Evolutionary conservation across 352 stramenopile genomes (phyloP).

Genomic region (Detonula confervacea): DNA sequence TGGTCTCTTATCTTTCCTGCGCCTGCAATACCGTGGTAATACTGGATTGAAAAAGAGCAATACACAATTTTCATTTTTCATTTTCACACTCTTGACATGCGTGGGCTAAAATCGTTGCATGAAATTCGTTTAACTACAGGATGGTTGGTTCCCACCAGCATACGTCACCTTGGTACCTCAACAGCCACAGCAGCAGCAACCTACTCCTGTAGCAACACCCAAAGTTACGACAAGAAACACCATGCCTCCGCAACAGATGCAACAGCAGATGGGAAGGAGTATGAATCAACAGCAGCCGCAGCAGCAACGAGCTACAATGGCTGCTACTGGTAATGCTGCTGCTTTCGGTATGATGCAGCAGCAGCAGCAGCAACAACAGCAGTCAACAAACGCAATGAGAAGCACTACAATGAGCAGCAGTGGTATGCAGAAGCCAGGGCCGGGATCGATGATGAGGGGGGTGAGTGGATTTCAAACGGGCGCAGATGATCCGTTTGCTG

Average conservation of each 20-base stretch:
- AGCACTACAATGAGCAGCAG: not conserved
- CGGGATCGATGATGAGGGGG: not conserved
- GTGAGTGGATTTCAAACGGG: constrained; percentile 37
- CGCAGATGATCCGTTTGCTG: constrained; percentile 84
- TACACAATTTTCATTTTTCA: constrained; percentile 2
- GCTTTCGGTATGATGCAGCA: not conserved
- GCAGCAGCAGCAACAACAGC: constrained; percentile 18
- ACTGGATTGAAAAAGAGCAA: no score
- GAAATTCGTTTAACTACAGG: constrained; percentile 35
- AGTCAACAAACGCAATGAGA: constrained; percentile 3
- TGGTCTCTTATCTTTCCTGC: no score
- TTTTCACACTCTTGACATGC: not conserved
- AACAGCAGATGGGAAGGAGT: constrained; percentile 38
- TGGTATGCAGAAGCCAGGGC: not conserved
- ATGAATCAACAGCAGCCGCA: constrained; percentile 29
- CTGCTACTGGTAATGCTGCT: constrained; percentile 13
- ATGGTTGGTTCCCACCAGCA: constrained; percentile 85
- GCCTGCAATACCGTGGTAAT: no score
- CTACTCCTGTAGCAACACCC: no score
- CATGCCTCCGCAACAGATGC: constrained; percentile 52
- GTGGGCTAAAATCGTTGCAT: no score
- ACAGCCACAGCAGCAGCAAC: constrained; percentile 65
- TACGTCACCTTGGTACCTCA: constrained; percentile 68
- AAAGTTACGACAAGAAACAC: no score
- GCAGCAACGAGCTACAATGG: constrained; percentile 20